Evolutionary conservation across 306 rosid species (phyloP), one percentile per base, ranked within the genome.

Genomic region (Delonix regia): DNA sequence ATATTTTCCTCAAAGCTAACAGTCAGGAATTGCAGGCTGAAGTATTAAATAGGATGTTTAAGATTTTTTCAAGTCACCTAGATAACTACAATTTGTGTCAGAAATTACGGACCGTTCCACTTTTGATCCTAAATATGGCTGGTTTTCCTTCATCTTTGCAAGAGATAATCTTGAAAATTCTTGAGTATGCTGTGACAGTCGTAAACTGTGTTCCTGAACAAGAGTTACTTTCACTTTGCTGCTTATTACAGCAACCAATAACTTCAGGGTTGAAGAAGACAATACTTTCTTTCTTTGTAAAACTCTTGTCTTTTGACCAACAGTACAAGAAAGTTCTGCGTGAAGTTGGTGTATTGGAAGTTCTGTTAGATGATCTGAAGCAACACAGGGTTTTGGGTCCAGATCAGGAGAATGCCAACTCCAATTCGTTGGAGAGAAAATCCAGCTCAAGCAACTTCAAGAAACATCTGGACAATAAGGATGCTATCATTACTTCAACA

Each of bases 151-250:
- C 94, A 68, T 76, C 96, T 69, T 85, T 93, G 82, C 98, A 91
- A 83, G 99, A 93, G 78, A 91, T 89, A 71, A 91, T 96, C 80
- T 81, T 96, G 89, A 96, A 96, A 88, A 96, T 96, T 87, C 99
- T 96, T 38, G 99, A 96, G 87, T 96, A 96, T 90, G 99, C 94
- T 60, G 99, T 96, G 86, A 96, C 98, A 73, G 99, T 96, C 57
- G 98, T 93, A 77, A 96, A 96, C 84, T 93, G 98, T 66, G 94
- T 96, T 83, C 99, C 99, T 8, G 99, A 96, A 84, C 99, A 96
- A 85, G 99, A 96, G 75, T 90, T 96, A 77, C 96, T 96, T 45
- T 96, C 99, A 69, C 98, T 96, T 85, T 96, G 99, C 90, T 96
- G 98, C 87, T 86, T 96, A 73, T 76, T 96, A 85, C 99, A 96